Evolutionary conservation across 1,284 basidiomycete species (phyloP).

Genomic region (Trichosporon asahii): DNA sequence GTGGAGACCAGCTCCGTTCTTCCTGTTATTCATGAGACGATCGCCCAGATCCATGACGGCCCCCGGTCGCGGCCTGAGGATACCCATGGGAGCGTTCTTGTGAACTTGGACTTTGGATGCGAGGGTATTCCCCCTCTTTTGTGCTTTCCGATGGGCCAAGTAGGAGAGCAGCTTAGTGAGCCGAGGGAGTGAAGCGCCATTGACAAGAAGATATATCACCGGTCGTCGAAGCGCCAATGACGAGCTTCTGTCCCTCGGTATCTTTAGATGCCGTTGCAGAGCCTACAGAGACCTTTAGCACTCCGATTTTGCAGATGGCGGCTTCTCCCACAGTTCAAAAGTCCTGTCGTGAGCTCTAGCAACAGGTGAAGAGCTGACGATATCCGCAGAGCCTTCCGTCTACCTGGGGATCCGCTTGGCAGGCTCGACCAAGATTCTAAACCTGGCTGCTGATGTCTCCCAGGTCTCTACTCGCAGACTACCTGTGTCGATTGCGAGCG

Average conservation of each 20-base stretch:
- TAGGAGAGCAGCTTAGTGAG: conserved; percentile 38
- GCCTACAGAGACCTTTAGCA: conserved; percentile 4
- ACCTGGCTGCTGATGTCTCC: conserved; percentile 24
- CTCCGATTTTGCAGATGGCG: conserved; percentile 4
- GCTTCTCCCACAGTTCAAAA: neutral
- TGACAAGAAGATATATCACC: conserved; percentile 31
- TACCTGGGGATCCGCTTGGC: conserved; percentile 31
- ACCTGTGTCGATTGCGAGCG: conserved; percentile 16
- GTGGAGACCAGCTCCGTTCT: conserved; percentile 13
- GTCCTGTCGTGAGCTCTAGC: neutral
- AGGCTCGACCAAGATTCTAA: conserved; percentile 26
- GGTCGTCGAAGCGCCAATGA: conserved; percentile 18
- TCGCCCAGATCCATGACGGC: conserved; percentile 21
- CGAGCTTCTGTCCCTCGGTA: neutral
- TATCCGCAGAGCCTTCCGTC: conserved; percentile 26
- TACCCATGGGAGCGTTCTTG: neutral
- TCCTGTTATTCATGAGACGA: conserved; percentile 16
- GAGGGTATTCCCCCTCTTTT: conserved; percentile 10
- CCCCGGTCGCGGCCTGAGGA: neutral
- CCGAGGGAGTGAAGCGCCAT: neutral
- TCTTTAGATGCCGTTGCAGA: neutral
- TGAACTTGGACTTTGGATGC: neutral
- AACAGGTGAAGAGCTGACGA: too few relatives aligned
- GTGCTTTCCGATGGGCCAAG: conserved; percentile 32
- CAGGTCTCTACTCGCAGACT: conserved; percentile 22